Percentiles rank a stretch among this genome's conserved stretches.
Evolutionary conservation across 352 stramenopile genomes (phyloP).

Genomic region (Phytopythium oedochilum): DNA sequence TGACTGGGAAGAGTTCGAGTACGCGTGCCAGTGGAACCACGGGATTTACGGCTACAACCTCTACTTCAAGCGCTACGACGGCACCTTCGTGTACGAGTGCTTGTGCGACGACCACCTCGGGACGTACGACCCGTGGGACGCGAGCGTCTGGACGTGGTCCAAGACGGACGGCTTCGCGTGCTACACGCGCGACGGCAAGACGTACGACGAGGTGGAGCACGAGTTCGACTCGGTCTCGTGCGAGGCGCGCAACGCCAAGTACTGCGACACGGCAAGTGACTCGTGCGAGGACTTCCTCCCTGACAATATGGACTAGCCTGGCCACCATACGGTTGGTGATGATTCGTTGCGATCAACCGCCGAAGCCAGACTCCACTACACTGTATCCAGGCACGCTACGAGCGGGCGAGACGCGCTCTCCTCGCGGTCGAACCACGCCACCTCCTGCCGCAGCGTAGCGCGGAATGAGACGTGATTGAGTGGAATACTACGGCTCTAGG

Average conservation of each 20-base stretch:
- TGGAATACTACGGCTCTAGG: conserved; percentile 7
- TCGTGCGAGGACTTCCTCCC: background rate
- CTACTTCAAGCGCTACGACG: conserved; percentile 6
- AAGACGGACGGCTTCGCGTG: background rate
- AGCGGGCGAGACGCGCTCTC: no score
- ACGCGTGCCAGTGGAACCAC: conserved; percentile 9
- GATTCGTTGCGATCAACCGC: no score
- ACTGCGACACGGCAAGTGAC: background rate
- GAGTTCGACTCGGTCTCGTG: background rate
- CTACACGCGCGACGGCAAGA: background rate
- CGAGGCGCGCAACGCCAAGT: background rate
- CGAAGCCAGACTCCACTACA: no score
- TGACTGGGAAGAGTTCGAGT: conserved; percentile 8
- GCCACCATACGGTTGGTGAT: no score
- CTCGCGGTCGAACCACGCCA: no score
- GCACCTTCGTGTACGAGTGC: conserved; percentile 1
- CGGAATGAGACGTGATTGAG: conserved; percentile 4
- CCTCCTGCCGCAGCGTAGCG: no score
- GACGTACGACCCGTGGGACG: background rate
- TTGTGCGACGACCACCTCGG: background rate
- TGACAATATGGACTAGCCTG: no score
- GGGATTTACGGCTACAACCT: conserved; percentile 3
- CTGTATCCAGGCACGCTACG: no score
- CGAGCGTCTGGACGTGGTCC: background rate
- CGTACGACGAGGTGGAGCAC: background rate